These are phyloP conservation scores for Vitis rotundifolia DNA, from an alignment of 164 flowering plant species.

Conservation along the genomic window DNA sequence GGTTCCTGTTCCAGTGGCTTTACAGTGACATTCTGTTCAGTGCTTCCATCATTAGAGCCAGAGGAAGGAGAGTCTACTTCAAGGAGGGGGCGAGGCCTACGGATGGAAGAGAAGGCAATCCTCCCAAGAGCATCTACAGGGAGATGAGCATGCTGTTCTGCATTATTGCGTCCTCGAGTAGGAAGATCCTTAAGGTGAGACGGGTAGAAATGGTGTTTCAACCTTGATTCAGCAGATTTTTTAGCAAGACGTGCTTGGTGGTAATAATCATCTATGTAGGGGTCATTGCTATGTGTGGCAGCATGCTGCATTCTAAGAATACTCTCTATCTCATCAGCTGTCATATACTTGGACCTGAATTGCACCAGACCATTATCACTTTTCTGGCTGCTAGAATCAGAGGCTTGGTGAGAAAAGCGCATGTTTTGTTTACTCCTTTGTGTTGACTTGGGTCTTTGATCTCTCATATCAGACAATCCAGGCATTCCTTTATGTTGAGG, in stretches of 20 bases:
- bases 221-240: conserved; percentile 63
- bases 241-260: conserved; percentile 87
- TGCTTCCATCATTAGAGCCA: conserved; percentile 33
- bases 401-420: conserved; percentile 61
- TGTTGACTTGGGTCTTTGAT: conserved; percentile 59
- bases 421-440: conserved; percentile 52
- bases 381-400: conserved; percentile 62
- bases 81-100: conserved; percentile 87
- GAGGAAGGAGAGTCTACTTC: conserved; percentile 69
- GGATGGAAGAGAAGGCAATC: conserved; percentile 70
- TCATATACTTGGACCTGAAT: conserved; percentile 84
- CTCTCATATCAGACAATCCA: conserved; percentile 55
- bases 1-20: conserved; percentile 95
- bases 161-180: conserved; percentile 55
- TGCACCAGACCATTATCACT: conserved; percentile 61
- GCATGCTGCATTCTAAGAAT: conserved; percentile 87
- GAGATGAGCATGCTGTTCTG: conserved; percentile 66
- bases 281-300: conserved; percentile 85
- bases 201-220: conserved; percentile 74
- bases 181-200: conserved; percentile 68
- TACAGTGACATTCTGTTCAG: conserved; percentile 58
- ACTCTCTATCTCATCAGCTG: conserved; percentile 87
- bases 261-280: conserved; percentile 88
- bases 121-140: conserved; percentile 79
- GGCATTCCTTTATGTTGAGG: conserved; percentile 41